Base-by-base conservation (phyloP, 163 green algal species). In the Scenedesmus sp. region DNA sequence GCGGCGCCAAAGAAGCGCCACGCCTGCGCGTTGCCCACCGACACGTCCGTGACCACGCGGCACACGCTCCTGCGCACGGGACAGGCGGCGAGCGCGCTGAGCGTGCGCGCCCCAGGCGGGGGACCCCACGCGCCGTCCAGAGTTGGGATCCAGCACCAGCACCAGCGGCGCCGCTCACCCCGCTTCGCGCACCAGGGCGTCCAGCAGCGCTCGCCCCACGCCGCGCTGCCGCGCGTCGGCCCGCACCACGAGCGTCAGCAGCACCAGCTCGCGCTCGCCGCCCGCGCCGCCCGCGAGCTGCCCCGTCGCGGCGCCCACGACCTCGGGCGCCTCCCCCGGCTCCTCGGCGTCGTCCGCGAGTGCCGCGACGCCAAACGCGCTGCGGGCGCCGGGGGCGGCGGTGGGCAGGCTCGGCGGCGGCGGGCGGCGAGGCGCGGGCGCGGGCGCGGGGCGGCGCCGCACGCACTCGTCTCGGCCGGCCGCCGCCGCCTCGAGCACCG, bases 241-340 rank as follows among this genome's bases (percentile, higher is more conserved):
- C 26, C 66, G 66, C 29, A 75, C 66, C 20, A 75, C 66, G 31
- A 75, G 66, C 17, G 48, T 75, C 47, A 75, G 44, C 48, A 75
- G 66, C 28, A 75, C 66, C 28, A 75, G 29, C 10, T 64, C 56
- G 4, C 28, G 28, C 4, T 29, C 56, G 10, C 26, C 56, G 28
- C 39, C n/a, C n/a, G n/a, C n/a, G n/a, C n/a, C n/a, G n/a, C n/a
- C n/a, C 26, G 20, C 22, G 11, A 66, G 14, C 45, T 74, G 64
- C 45, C 26, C 64, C 15, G 64, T 74, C n/a, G 31, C 7, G 18
- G 64, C 64, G 6, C 11, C 64, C 24, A 74, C 64, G 18, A 74
- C 24, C 1, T 74, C 64, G 7, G 44, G 45, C 56, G 36, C 56
- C 26, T 74, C 64, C 0, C 31, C 44, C 28, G 64, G 64, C 26